Evolutionary conservation across 371 early-diverging fungal species (phyloP), one percentile per base, ranked within the genome.

Genomic region (Lichtheimia ornata): DNA sequence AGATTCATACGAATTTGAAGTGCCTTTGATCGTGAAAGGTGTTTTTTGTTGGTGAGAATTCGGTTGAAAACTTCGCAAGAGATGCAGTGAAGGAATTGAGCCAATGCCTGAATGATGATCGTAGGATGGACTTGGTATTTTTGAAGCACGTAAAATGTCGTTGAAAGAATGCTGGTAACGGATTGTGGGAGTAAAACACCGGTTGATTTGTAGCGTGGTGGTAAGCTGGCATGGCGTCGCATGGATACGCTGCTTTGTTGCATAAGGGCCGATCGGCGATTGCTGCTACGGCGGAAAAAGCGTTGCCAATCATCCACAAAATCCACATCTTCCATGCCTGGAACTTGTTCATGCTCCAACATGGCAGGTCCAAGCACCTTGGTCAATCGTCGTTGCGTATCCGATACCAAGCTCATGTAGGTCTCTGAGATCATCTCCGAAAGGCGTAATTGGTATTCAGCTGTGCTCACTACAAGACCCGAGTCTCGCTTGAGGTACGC

Each of bases 1-100:
- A 95, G 63, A 64, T 95, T 97, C 78, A 93, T 83, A 40, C 91
- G 88, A 12, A 94, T 83, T 66, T 90, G 92, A 66, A 92, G 80
- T 1, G 95, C 95, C 53, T 86, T 85, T 13, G 89, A 83, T 12
- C 95, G 86, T 59, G 87, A 87, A 61, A 91, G 83, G 35, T 85
- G 82, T 50, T 88, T 87, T 53, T 88, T 84, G 58, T 81, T 85
- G 12, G 87, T 79, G 61, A 95, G 63, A 61, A 97, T 88, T 27
- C 83, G 85, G 69, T 96, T 96, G 68, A 96, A 94, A 28, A 91
- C 61, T 69, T 89, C 90, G 56, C 86, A 80, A 41, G 88, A 84
- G 18, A 94, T 72, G 65, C 74, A 88, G 67, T 91, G 86, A 55
- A 94, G 76, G 44, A 92, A 65, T 66, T 94, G 94, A 15, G 79